A percentile compares a stretch with the other conserved stretches of the same genome.
These are phyloP conservation scores for Fusarium protoensiforme DNA, from an alignment of 2,329 filamentous ascomycete genomes.

Conservation along the genomic window DNA sequence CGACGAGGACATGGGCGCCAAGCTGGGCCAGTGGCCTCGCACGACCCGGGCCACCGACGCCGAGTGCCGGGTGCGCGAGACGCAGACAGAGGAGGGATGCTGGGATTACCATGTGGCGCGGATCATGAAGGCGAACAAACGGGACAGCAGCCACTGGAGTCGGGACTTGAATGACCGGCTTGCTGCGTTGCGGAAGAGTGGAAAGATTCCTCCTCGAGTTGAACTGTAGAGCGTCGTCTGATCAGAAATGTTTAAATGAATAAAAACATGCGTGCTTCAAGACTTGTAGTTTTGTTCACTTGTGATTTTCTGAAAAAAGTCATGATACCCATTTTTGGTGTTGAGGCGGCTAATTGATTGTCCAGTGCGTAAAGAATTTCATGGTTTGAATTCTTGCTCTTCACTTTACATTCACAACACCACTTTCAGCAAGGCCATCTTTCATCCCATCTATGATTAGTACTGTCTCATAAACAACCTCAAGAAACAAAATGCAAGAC, in stretches of 20 bases:
- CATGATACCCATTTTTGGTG: neutral
- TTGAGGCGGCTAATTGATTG: constrained; percentile 10
- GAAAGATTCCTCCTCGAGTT: constrained; percentile 39
- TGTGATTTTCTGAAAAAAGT: neutral
- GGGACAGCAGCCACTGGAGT: constrained; percentile 58
- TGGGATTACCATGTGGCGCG: constrained; percentile 66
- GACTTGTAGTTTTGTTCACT: neutral
- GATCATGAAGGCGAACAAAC: constrained; percentile 52
- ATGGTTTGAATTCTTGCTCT: neutral
- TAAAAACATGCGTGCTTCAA: neutral
- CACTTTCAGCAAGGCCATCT: neutral
- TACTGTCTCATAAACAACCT: neutral
- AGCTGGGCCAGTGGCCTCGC: constrained; percentile 66
- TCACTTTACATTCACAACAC: constrained; percentile 2
- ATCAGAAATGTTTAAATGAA: neutral
- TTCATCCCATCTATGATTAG: neutral
- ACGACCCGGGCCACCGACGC: constrained; percentile 47
- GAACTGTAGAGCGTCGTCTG: constrained; percentile 46
- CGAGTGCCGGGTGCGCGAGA: constrained; percentile 49
- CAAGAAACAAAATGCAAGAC: constrained; percentile 20
- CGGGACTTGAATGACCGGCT: constrained; percentile 53
- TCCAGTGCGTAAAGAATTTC: constrained; percentile 31
- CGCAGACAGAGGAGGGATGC: constrained; percentile 60
- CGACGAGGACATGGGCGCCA: constrained; percentile 72
- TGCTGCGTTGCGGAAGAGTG: constrained; percentile 45